Evolutionary conservation across 192 early-diverging fungal species (phyloP), one percentile per base, ranked within the genome.

Genomic region (Spizellomyces sp.): DNA sequence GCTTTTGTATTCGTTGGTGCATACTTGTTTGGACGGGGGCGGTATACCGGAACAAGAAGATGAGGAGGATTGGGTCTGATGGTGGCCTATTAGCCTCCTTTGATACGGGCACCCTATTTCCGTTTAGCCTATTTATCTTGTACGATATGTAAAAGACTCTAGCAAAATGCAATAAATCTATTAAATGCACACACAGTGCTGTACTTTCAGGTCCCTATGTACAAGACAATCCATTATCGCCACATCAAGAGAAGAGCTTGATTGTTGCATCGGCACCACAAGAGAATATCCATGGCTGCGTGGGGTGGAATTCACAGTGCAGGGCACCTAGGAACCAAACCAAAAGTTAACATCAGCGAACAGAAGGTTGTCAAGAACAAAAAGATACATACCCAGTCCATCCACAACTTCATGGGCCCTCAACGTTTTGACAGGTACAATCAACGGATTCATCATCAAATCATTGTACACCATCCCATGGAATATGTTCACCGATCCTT

Each of bases 381-480:
- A n/a, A n/a, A 48, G n/a, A 17, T 8, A 58, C 67, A 72, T 81
- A 85, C 90, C 91, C 14, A 96, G 82, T 58, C 82, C 81, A 69
- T 93, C 90, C 36, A 85, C 84, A 56, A 87, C 77, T 57, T 86
- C 69, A 78, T 98, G 95, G 65, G 87, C 92, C 50, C 89, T 87
- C 50, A 99, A 79, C 45, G 93, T 93, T 86, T 97, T 98, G 44
- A 99, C 90, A n/a, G 97, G 97, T 45, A 98, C 95, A 81, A 99
- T 95, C 67, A 99, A 81, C 58, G 97, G 97, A 83, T 99, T 97
- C 79, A 92, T 90, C 72, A 98, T 84, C 77, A 99, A 83, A 79
- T 98, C 96, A 66, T 90, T 87, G 80, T 96, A 99, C 27, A 99
- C 97, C 93, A 94, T 98, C 56, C 94, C 95, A 79, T 99, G 94